Conservation (phyloP, 2,329 filamentous ascomycete genomes). For the Clonostachys solani region DNA sequence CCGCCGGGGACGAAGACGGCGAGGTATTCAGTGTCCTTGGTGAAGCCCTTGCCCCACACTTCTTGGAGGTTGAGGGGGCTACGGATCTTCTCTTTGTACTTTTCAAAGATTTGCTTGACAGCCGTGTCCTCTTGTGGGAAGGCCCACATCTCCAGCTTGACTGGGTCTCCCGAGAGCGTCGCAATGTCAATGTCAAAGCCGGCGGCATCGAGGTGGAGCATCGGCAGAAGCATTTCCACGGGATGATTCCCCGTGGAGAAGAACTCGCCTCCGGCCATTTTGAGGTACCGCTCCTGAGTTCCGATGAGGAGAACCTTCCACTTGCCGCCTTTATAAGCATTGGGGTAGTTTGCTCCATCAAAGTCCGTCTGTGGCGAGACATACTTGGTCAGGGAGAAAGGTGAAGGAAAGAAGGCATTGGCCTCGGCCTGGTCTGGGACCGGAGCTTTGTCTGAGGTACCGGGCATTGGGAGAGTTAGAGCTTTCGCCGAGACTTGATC, state of each 20-base stretch:
- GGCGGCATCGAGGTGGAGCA: constrained; percentile 11
- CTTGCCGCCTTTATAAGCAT: constrained; percentile 8
- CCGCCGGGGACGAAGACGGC: constrained; percentile 11
- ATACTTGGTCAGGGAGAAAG: constrained; percentile 11
- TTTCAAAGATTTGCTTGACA: constrained; percentile 1
- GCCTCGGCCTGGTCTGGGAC: constrained; percentile 11
- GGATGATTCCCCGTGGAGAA: constrained; percentile 14
- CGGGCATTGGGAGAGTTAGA: too few relatives aligned
- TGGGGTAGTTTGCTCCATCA: constrained; percentile 9
- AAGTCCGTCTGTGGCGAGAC: constrained; percentile 9
- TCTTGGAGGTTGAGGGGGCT: constrained; percentile 7
- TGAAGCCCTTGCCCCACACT: constrained; percentile 8
- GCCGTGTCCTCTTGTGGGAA: constrained; percentile 2
- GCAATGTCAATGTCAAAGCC: constrained; percentile 12
- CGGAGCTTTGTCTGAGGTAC: constrained; percentile 4
- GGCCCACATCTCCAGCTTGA: constrained; percentile 14
- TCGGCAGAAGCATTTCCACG: constrained; percentile 10
- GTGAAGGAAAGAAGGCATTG: constrained; percentile 12
- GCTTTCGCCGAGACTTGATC: too few relatives aligned
- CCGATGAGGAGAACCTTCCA: constrained; percentile 11
- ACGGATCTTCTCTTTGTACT: constrained; percentile 10
- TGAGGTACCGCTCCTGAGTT: constrained; percentile 12
- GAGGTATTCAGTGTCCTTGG: constrained; percentile 4
- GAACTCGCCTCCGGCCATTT: constrained; percentile 10
- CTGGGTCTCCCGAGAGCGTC: constrained; percentile 10